Evolutionary conservation across 495 filamentous ascomycete genomes (phyloP), one percentile per base, ranked within the genome.

Genomic region (Opeltia flavorubescens): DNA sequence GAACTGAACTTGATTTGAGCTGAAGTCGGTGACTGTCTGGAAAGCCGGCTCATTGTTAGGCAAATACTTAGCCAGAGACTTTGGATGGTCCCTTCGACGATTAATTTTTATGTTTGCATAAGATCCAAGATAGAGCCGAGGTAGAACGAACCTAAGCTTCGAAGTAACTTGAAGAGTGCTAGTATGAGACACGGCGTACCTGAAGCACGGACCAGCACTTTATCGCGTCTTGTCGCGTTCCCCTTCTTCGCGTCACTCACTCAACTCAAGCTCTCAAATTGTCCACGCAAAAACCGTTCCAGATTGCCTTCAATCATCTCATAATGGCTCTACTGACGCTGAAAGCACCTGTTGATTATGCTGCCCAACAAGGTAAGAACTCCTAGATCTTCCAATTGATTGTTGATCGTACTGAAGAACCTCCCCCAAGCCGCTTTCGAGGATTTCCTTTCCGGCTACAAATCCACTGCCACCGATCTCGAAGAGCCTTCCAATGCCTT

Each of bases 361-460:
- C 74, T 57, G 77, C 76, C 43, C 91, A 98, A 62, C 78, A 86
- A 66, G 62, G 85, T 86, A 60, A 47, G 74, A 64, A 17, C 13
- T 24, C 17, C 21, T 30, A 12, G 20, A 18, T 1, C 18, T 28
- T 17, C 29, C 13, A 9, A 8, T 25, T 25, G 7, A 21, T 13
- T 45, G 3, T 28, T 28, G 28, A 4, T 17, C 24, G 6, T 8
- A 23, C 31, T 45, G 50, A 57, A 31, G 57, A 47, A 46, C 50
- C 29, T 4, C 30, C 20, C 29, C 9, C 43, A 47, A 33, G 58
- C 85, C 44, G 86, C 79, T 26, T 94, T 98, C 68, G 78, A 88
- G 62, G 80, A 83, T 55, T 98, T 98, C 61, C 72, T 98, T 49
- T 67, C 75, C 51, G 74, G 76, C 38, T 98, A 93, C 76, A 96